phyloP scores from a whole-genome alignment of 2,329 filamentous ascomycete species.

The Thelonectria discophora region DNA sequence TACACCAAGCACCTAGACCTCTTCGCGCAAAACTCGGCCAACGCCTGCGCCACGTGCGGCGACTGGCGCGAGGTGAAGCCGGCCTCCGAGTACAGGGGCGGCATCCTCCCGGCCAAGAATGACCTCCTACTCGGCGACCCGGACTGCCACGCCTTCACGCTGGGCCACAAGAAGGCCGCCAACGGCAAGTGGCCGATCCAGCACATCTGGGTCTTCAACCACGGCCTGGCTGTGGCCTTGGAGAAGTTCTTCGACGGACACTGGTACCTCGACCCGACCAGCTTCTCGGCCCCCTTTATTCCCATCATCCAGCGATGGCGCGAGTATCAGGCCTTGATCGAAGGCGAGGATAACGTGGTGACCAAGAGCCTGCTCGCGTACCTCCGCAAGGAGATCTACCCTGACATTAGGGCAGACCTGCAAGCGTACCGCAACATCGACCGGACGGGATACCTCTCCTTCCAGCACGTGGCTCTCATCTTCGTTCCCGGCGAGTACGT shows the following conservation, averaged over 20 bases:
- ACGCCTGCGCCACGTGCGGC: background rate
- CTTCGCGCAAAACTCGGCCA: no score
- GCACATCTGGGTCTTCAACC: conserved; percentile 19
- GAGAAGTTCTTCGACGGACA: background rate
- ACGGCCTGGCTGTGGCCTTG: background rate
- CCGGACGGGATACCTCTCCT: background rate
- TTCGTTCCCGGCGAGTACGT: conserved; percentile 14
- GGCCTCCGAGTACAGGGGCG: background rate
- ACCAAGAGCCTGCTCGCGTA: background rate
- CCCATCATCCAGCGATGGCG: conserved; percentile 16
- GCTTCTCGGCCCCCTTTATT: background rate
- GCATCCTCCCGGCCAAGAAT: background rate
- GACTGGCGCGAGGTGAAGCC: background rate
- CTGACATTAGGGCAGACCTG: background rate
- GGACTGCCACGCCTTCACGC: background rate
- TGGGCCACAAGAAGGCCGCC: background rate
- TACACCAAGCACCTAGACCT: no score
- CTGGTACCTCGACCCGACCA: background rate
- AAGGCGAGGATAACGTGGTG: background rate
- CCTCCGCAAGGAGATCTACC: background rate
- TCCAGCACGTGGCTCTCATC: background rate
- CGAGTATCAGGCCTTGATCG: background rate
- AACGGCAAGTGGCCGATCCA: background rate
- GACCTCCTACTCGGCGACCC: background rate
- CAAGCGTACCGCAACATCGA: background rate